Conservation (phyloP, 2,329 filamentous ascomycete genomes). For the Venturia aucupariae region DNA sequence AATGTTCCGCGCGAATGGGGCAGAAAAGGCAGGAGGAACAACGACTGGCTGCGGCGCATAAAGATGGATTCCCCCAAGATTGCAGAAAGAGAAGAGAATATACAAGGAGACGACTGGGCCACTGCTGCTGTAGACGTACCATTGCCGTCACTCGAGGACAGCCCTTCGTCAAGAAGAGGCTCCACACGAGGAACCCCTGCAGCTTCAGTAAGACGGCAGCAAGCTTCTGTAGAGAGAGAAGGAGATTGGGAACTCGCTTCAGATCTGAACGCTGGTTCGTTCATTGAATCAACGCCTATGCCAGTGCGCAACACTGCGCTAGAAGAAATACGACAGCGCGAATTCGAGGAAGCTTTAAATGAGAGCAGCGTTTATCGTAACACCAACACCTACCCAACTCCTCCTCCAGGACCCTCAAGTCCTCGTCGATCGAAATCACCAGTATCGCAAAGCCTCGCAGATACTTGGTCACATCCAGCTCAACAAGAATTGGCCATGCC, state of each 20-base stretch:
- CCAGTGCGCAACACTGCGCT: slow-evolving; percentile 28
- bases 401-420: background rate
- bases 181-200: slow-evolving; percentile 23
- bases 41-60: slow-evolving; percentile 31
- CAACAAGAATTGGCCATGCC: slow-evolving; percentile 1
- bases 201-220: slow-evolving; percentile 18
- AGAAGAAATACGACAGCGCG: slow-evolving; percentile 35
- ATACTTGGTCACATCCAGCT: slow-evolving; percentile 8
- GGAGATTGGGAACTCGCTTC: slow-evolving; percentile 30
- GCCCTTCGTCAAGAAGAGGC: slow-evolving; percentile 31
- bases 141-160: slow-evolving; percentile 33
- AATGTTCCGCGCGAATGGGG: slow-evolving; percentile 39
- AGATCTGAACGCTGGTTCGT: slow-evolving; percentile 36
- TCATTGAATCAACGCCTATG: slow-evolving; percentile 40
- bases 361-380: slow-evolving; percentile 6
- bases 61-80: background rate
- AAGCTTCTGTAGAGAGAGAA: slow-evolving; percentile 18
- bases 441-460: background rate
- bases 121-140: slow-evolving; percentile 28
- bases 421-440: background rate
- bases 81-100: slow-evolving; percentile 5
- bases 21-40: slow-evolving; percentile 32
- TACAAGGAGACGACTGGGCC: slow-evolving; percentile 20
- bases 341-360: slow-evolving; percentile 22
- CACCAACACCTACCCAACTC: background rate